Conservation (phyloP, 176 grass and related monocot species). For the Phyllostachys edulis region DNA sequence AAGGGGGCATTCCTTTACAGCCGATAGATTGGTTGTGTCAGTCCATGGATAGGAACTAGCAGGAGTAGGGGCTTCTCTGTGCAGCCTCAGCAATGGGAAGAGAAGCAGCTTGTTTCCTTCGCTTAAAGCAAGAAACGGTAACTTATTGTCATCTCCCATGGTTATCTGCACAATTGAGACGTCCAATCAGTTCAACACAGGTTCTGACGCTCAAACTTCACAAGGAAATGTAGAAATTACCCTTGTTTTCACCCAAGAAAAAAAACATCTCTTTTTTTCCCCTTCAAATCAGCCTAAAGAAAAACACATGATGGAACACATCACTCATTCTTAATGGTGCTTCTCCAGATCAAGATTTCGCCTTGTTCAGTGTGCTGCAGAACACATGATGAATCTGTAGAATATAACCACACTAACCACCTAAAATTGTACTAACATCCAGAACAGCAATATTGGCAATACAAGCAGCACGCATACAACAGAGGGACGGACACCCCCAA, state of each 20-base stretch:
- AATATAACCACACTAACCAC: background rate
- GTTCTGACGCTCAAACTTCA: background rate
- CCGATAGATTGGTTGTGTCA: conserved; percentile 44
- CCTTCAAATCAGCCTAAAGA: background rate
- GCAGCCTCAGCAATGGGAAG: conserved; percentile 69
- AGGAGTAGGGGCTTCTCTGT: conserved; percentile 61
- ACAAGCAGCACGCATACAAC: background rate
- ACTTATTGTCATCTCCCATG: conserved; percentile 30
- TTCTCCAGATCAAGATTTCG: background rate
- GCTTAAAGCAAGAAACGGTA: conserved; percentile 76
- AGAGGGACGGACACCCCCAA: background rate
- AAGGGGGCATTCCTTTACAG: conserved; percentile 54
- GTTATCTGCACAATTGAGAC: conserved; percentile 44
- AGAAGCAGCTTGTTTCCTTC: conserved; percentile 79
- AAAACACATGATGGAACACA: background rate
- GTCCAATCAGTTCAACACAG: background rate
- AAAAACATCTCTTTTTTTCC: background rate
- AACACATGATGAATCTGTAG: background rate
- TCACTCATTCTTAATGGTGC: background rate
- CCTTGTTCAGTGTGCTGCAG: background rate
- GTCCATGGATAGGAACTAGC: conserved; percentile 54
- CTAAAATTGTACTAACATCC: background rate
- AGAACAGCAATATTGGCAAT: background rate
- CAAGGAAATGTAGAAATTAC: background rate
- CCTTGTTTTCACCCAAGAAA: background rate